phyloP scores from a whole-genome alignment of 176 grass and related monocot genomes.

The Panicum miliaceum region DNA sequence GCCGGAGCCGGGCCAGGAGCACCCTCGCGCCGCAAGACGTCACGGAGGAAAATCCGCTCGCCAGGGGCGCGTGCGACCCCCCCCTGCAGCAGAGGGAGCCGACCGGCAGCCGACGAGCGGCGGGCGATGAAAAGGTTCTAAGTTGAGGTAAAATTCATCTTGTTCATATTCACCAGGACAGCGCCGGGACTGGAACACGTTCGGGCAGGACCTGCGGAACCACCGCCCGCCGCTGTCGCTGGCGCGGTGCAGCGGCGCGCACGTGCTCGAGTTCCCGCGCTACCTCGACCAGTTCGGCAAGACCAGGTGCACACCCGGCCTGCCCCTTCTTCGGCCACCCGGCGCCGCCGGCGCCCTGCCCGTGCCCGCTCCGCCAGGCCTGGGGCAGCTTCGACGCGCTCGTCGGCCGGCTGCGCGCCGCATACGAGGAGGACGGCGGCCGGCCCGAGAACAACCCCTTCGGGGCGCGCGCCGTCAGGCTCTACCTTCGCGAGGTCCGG shows the following conservation, averaged over 20 bases:
- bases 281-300: slow-evolving; percentile 99
- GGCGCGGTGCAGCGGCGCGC: slow-evolving; percentile 85
- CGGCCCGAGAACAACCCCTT: slow-evolving; percentile 89
- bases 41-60: no score
- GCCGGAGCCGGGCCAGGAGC: no score
- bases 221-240: slow-evolving; percentile 83
- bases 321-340: slow-evolving; percentile 98
- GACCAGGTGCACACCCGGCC: slow-evolving; percentile 73
- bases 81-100: no score
- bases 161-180: no score
- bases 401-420: slow-evolving; percentile 81
- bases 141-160: no score
- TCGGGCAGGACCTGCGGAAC: slow-evolving; percentile 93
- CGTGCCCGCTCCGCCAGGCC: slow-evolving; percentile 89
- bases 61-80: no score
- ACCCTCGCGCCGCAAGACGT: no score
- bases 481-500: slow-evolving; percentile 95
- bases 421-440: slow-evolving; percentile 91
- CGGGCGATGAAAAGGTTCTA: no score
- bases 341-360: slow-evolving; percentile 74
- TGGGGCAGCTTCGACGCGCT: slow-evolving; percentile 97
- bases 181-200: slow-evolving; percentile 78
- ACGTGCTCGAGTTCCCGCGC: slow-evolving; percentile 90
- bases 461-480: slow-evolving; percentile 81
- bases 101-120: no score